phyloP scores from a whole-genome alignment of 1,284 basidiomycete species.

The Pseudozyma tsukubaensis region DNA sequence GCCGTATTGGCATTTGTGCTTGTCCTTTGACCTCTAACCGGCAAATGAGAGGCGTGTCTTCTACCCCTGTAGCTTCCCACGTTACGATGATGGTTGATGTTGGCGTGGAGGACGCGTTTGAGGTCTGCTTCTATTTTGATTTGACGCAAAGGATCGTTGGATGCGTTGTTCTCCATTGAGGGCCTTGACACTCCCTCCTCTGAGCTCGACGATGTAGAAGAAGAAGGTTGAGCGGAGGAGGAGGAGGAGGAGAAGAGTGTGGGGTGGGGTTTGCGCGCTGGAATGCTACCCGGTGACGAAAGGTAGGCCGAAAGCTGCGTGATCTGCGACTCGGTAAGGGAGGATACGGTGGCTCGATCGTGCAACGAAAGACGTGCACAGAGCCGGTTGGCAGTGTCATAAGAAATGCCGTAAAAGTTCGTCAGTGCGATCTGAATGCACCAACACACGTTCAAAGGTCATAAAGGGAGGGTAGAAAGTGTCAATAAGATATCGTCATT shows the following conservation, averaged over 20 bases:
- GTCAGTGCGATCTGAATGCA: conserved; percentile 80
- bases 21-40: conserved; percentile 89
- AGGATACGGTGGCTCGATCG: conserved; percentile 77
- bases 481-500: neutral
- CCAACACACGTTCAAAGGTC: neutral
- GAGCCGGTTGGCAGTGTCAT: conserved; percentile 78
- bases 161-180: conserved; percentile 46
- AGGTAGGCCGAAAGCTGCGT: conserved; percentile 87
- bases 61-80: conserved; percentile 88
- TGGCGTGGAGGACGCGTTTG: conserved; percentile 80
- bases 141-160: conserved; percentile 73
- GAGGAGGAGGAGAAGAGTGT: neutral
- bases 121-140: conserved; percentile 86
- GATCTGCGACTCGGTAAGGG: conserved; percentile 82
- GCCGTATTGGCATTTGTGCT: conserved; percentile 86
- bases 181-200: conserved; percentile 22
- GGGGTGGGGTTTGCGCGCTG: conserved; percentile 73
- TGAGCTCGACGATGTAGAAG: neutral
- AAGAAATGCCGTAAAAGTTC: conserved; percentile 84
- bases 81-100: conserved; percentile 87
- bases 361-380: conserved; percentile 90
- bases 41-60: conserved; percentile 86
- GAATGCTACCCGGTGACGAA: conserved; percentile 78
- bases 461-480: neutral
- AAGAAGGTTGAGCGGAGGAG: neutral